Evolutionary conservation across 2,329 filamentous ascomycete genomes (phyloP), one percentile per base, ranked within the genome.

Genomic region (Ophiostoma piceae): DNA sequence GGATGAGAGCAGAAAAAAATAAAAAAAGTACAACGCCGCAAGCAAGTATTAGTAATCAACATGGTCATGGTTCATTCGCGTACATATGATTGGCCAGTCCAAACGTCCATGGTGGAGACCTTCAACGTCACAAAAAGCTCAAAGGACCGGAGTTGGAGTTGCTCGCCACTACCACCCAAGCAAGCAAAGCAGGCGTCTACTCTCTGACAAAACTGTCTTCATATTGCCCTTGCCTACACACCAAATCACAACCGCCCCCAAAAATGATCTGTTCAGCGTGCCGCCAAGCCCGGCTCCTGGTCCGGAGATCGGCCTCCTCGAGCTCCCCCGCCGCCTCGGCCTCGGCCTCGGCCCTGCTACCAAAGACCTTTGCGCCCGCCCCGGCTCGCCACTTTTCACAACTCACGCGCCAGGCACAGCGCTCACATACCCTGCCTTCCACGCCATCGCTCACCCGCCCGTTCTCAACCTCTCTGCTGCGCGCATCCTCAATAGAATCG

Each of bases 231-330:
- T n/a, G 6, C 7, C 43, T 9, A 47, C 5, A 19, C 7, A 9
- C 1, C 26, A 29, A 60, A 29, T 22, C 4, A 35, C 9, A 37
- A 9, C 19, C 9, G 9, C 29, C 14, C 6, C 29, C 37, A 8
- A n/a, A 47, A 35, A 68, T 70, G 67, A 66, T 70, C 26, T 70
- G 69, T 37, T 70, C 69, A 11, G 69, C 60, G 26, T 70, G 69
- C 62, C 69, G 69, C 43, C 66, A 68, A n/a, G 69, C 69, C 43
- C 69, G 69, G 57, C 60, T 66, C 41, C 67, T 68, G 67, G 66
- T 68, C 47, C 57, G 67, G 22, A 66, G 35, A 43, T n/a, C 69
- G 66, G 57, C 41, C 29, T 4, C 32, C 43, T 39, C 47, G 26
- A 39, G 11, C 19, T n/a, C 26, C 57, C 22, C 16, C 57, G 39